These are phyloP conservation scores for Aspergillus funiculosus DNA, from an alignment of 495 filamentous ascomycete species.

Conservation along the genomic window DNA sequence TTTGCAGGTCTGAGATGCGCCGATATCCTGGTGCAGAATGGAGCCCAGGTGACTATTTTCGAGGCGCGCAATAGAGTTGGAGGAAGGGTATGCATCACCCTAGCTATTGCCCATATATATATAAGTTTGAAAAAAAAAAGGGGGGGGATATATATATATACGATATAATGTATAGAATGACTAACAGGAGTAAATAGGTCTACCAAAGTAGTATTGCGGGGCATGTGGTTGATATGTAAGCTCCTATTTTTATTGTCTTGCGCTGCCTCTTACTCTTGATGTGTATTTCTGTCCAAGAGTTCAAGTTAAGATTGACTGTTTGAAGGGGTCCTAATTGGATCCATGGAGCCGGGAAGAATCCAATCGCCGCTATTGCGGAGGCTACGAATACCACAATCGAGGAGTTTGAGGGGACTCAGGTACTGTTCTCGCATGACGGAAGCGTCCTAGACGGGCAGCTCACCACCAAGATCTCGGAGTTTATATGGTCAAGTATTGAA, in stretches of 20 bases:
- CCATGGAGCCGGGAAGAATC: conserved; percentile 80
- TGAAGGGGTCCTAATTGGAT: conserved; percentile 89
- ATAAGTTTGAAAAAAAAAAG: no score
- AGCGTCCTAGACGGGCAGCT: conserved; percentile 46
- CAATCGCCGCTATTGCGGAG: conserved; percentile 71
- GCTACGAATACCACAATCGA: conserved; percentile 57
- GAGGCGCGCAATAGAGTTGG: conserved; percentile 82
- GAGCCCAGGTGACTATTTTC: conserved; percentile 75
- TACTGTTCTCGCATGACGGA: conserved; percentile 61
- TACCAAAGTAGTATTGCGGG: conserved; percentile 33
- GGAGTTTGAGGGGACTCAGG: conserved; percentile 47
- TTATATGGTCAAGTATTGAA: conserved; percentile 74
- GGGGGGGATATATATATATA: no score
- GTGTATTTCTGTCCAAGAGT: not conserved
- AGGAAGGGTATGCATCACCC: conserved; percentile 56
- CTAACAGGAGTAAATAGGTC: conserved; percentile 25
- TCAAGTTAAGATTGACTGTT: conserved; percentile 11
- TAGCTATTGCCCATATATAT: no score
- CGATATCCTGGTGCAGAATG: conserved; percentile 70
- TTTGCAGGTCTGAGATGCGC: conserved; percentile 83
- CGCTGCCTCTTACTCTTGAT: not conserved
- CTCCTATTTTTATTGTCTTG: conserved; percentile 1
- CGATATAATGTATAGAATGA: not conserved
- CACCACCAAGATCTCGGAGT: conserved; percentile 48
- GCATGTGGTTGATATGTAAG: conserved; percentile 46